Evolutionary conservation across 805 yeast genomes (phyloP), one percentile per base, ranked within the genome.

Genomic region (Debaryomyces castellii): DNA sequence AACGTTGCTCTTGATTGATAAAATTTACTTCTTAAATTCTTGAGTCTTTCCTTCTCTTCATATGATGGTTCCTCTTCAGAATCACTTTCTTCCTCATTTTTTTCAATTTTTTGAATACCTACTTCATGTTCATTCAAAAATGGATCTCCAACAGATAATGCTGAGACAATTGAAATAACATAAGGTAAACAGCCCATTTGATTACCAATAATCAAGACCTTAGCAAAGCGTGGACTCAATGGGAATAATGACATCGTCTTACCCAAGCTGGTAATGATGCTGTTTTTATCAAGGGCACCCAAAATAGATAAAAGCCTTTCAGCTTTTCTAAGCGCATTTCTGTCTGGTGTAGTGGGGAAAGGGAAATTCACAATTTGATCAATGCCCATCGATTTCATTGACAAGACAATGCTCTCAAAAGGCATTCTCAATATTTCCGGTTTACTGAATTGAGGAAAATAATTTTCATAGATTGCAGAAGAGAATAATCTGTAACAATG

Each of bases 341-440:
- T 68, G 42, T 84, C 87, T 0, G 98, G 97, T 2, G 96, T 88
- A 0, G 98, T 91, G 3, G 98, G 96, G 68, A 94, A 94, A 28
- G 99, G 99, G 71, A 94, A 94, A 58, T 94, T 92, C 18, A 82
- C 71, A 30, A 94, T 85, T 43, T 87, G 87, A 61, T 88, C 94
- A 49, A 94, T 91, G 2, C 97, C 97, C 96, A 94, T 94, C 51
- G 92, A 81, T 66, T 94, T 94, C 99, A 94, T 94, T 40, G 87
- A 87, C 54, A 94, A 68, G 0, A 94, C 96, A n/a, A 94, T 86
- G 62, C 96, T 90, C 62, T 94, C 99, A 28, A 90, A 89, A 0
- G 99, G 98, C 95, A 89, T 91, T 52, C 98, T 74, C 47, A 88
- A 69, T 39, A 94, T 91, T 63, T 94, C 99, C 0, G 99, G 98